Percentiles rank a stretch among this genome's conserved stretches.
Evolutionary conservation across 768 basidiomycete genomes (phyloP).

Genomic region (Russula brevipes): DNA sequence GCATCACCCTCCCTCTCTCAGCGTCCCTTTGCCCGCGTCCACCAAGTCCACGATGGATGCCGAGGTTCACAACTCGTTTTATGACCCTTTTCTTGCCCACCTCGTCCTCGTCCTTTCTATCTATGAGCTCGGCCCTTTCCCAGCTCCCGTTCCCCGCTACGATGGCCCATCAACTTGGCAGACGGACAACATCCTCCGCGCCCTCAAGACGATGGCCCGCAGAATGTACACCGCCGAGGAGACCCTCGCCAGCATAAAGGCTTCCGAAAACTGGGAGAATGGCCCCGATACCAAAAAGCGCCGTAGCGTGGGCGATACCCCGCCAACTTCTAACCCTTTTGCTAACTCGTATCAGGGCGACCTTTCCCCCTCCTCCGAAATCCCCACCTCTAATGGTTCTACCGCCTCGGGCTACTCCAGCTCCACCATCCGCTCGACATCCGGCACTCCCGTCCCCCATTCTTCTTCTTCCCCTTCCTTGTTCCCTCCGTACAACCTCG

Average conservation of each 20-base stretch:
- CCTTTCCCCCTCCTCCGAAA: not conserved
- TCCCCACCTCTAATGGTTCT: constrained; percentile 3
- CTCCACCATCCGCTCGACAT: constrained; percentile 15
- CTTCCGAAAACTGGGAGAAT: constrained; percentile 23
- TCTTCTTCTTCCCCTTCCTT: constrained; percentile 13
- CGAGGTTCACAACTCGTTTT: not conserved
- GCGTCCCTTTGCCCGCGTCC: not conserved
- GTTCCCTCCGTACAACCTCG: constrained; percentile 17
- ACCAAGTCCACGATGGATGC: constrained; percentile 7
- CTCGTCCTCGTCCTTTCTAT: constrained; percentile 25
- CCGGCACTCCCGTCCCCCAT: constrained; percentile 15
- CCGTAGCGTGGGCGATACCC: constrained; percentile 25
- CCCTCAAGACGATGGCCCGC: constrained; percentile 22
- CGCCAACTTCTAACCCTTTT: constrained; percentile 13
- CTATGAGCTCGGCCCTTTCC: constrained; percentile 26
- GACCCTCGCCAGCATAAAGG: constrained; percentile 23
- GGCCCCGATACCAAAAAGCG: constrained; percentile 26
- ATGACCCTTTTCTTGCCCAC: constrained; percentile 23
- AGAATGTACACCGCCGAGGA: constrained; percentile 27
- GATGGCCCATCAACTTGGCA: constrained; percentile 27
- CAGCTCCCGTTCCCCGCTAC: constrained; percentile 24
- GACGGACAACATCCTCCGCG: constrained; percentile 6
- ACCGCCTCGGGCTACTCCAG: constrained; percentile 12
- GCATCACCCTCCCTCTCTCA: not conserved
- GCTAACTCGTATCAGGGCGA: constrained; percentile 18